phyloP scores from a whole-genome alignment of 1,139 yeast genomes.

The Yamadazyma sp. region DNA sequence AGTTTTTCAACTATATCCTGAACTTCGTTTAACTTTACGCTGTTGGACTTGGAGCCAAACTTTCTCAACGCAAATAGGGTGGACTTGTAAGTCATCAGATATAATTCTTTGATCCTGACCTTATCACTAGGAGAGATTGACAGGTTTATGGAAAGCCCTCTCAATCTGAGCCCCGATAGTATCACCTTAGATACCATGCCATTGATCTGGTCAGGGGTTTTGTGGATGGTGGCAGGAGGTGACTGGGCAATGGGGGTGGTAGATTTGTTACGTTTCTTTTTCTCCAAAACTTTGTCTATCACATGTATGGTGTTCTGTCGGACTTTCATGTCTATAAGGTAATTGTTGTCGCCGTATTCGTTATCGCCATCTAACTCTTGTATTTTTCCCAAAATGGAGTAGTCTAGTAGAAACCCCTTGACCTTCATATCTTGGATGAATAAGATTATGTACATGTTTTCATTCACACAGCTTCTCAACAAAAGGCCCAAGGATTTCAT shows the following conservation, averaged over 20 bases:
- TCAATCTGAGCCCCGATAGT: constrained; percentile 41
- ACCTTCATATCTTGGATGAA: constrained; percentile 19
- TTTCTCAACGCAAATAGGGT: constrained; percentile 42
- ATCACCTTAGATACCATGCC: constrained; percentile 37
- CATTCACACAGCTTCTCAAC: constrained; percentile 12
- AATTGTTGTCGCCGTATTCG: constrained; percentile 3
- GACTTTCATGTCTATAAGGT: constrained; percentile 12
- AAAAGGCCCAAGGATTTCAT: constrained; percentile 19
- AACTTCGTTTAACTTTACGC: constrained; percentile 27
- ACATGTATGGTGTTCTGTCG: constrained; percentile 15
- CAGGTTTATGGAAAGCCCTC: constrained; percentile 36
- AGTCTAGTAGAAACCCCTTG: constrained; percentile 20
- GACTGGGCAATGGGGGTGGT: constrained; percentile 16
- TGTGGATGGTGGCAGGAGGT: constrained; percentile 9
- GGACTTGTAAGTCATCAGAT: constrained; percentile 44
- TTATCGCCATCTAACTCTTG: constrained; percentile 1
- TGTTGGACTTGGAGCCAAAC: constrained; percentile 18
- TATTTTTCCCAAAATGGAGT: constrained; percentile 10
- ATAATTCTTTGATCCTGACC: constrained; percentile 39
- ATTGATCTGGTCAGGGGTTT: constrained; percentile 25
- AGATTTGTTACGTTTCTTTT: constrained; percentile 22
- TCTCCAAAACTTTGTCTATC: constrained; percentile 38
- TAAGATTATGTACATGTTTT: constrained; percentile 20
- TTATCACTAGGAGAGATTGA: constrained; percentile 26
- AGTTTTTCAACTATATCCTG: constrained; percentile 40